Conservation (phyloP, 2,329 filamentous ascomycete genomes). For the Nigrospora oryzae region DNA sequence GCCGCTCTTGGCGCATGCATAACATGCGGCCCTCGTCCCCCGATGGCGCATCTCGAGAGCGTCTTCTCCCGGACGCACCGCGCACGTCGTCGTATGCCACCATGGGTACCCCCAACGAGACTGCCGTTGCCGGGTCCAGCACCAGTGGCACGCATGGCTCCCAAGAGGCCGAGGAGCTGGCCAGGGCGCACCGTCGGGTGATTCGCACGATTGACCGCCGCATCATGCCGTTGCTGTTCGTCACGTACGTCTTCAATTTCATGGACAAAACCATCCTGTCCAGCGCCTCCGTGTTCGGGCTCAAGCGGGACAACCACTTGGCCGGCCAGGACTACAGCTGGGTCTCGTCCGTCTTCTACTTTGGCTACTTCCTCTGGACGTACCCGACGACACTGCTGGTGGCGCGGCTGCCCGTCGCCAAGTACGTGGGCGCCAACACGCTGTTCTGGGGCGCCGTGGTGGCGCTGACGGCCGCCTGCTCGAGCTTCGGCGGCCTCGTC, state of each 20-base stretch:
- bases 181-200: conserved; percentile 1
- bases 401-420: conserved; percentile 35
- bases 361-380: conserved; percentile 40
- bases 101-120: too few relatives aligned
- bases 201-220: conserved; percentile 13
- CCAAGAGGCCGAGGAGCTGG: too few relatives aligned
- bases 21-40: too few relatives aligned
- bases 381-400: conserved; percentile 41
- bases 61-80: too few relatives aligned
- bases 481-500: conserved; percentile 39
- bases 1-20: too few relatives aligned
- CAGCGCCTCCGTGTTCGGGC: conserved; percentile 43
- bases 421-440: conserved; percentile 36
- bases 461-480: conserved; percentile 33
- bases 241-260: conserved; percentile 17
- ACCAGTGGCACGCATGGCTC: too few relatives aligned
- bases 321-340: conserved; percentile 34
- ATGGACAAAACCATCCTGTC: conserved; percentile 35
- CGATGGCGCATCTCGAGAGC: too few relatives aligned
- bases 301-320: conserved; percentile 37
- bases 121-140: too few relatives aligned
- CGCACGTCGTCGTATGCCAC: too few relatives aligned
- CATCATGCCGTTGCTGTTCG: conserved; percentile 14
- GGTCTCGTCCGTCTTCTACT: conserved; percentile 37
- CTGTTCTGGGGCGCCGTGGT: conserved; percentile 42